phyloP scores from a whole-genome alignment of 225 moss, liverwort and hornwort species.

The Straminergon stramineum region DNA sequence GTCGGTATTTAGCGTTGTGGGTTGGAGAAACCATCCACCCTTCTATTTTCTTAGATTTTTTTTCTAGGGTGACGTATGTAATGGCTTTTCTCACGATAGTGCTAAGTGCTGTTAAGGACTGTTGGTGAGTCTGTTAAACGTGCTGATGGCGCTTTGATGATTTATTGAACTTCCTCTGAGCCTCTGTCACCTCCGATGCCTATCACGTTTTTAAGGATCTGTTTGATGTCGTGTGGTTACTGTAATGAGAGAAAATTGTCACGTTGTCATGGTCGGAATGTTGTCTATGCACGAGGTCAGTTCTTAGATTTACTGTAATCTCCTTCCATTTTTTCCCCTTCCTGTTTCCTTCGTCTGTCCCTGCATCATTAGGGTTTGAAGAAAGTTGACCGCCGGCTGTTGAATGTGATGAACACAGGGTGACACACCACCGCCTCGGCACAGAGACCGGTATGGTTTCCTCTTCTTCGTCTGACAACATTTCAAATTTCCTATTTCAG shows the following conservation, averaged over 20 bases:
- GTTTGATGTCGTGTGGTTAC: neutral
- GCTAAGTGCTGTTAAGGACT: neutral
- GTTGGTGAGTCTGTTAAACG: neutral
- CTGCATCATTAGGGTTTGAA: neutral
- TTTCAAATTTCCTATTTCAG: neutral
- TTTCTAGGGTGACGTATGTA: neutral
- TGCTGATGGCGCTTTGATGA: neutral
- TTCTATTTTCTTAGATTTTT: neutral
- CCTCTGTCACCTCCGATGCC: neutral
- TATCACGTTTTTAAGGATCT: neutral
- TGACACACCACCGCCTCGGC: constrained; percentile 43
- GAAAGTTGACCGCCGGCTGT: neutral
- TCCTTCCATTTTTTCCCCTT: neutral
- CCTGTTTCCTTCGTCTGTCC: neutral
- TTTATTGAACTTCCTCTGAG: neutral
- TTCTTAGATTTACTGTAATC: neutral
- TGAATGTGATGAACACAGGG: constrained; percentile 12
- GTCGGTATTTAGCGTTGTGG: neutral
- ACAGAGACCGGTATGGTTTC: constrained; percentile 23
- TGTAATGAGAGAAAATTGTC: neutral
- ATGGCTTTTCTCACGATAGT: neutral
- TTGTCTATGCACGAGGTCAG: neutral
- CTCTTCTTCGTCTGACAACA: neutral
- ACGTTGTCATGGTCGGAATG: neutral
- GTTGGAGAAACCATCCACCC: no score